These are phyloP conservation scores for Mortierella sp. DNA, from an alignment of 371 early-diverging fungal genomes.

Conservation along the genomic window DNA sequence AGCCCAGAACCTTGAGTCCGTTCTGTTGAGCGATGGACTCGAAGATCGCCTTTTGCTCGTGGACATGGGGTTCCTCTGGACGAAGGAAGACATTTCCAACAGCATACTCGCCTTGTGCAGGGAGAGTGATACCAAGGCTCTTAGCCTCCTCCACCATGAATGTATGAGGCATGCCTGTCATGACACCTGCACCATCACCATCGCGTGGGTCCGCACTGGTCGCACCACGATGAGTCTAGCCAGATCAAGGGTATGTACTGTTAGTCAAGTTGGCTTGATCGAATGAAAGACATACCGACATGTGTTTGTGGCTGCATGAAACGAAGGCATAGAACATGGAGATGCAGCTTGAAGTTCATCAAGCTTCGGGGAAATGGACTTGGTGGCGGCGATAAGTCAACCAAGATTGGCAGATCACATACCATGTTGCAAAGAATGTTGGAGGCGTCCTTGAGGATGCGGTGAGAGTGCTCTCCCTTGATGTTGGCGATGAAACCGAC, in stretches of 20 bases:
- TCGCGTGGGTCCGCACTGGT: conserved; percentile 91
- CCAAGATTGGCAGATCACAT: conserved; percentile 12
- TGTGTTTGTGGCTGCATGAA: too few species aligned
- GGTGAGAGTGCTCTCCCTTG: conserved; percentile 86
- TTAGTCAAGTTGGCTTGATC: too few species aligned
- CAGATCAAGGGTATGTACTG: too few species aligned
- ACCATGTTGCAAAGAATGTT: conserved; percentile 94
- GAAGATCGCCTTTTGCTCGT: conserved; percentile 78
- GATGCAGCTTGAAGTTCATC: too few species aligned
- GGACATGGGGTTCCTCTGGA: conserved; percentile 65
- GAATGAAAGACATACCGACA: too few species aligned
- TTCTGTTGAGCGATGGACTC: conserved; percentile 77
- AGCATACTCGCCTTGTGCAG: conserved; percentile 87
- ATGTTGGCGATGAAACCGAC: conserved; percentile 97
- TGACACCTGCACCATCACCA: conserved; percentile 92
- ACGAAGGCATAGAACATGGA: too few species aligned
- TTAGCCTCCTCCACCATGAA: conserved; percentile 77
- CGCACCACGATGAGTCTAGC: conserved; percentile 88
- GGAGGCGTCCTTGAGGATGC: conserved; percentile 88
- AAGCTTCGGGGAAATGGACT: too few species aligned
- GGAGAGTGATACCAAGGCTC: conserved; percentile 70
- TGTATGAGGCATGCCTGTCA: conserved; percentile 93
- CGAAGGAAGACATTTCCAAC: conserved; percentile 94
- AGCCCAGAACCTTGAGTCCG: conserved; percentile 84
- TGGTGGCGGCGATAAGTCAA: too few species aligned